Percentiles rank a stretch among this genome's conserved stretches.
These are phyloP conservation scores for Asterochloris sp. DNA, from an alignment of 139 green algal species.

Conservation along the genomic window DNA sequence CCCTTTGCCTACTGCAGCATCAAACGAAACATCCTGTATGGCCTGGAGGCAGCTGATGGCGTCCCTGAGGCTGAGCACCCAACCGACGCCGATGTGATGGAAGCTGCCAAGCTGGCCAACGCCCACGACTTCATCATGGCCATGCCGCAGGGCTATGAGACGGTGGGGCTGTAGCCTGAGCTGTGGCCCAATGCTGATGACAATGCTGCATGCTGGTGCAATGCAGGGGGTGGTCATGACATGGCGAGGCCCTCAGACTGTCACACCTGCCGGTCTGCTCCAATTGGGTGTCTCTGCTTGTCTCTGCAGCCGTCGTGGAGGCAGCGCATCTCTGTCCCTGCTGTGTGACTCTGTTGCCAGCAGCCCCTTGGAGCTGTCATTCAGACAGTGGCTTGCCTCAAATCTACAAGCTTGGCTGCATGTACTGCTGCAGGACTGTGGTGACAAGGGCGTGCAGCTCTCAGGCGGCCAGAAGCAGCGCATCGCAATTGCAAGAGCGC, in stretches of 20 bases:
- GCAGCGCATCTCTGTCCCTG: no score
- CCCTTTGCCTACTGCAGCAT: constrained; percentile 7
- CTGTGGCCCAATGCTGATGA: no score
- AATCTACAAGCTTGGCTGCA: background rate
- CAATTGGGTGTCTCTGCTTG: no score
- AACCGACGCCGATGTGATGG: constrained; percentile 49
- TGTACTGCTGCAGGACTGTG: constrained; percentile 43
- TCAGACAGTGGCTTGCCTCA: no score
- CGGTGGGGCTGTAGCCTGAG: background rate
- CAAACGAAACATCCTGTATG: constrained; percentile 80
- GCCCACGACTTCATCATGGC: constrained; percentile 75
- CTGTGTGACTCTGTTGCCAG: no score
- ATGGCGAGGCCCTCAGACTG: background rate
- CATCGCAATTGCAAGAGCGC: constrained; percentile 88
- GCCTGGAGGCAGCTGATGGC: constrained; percentile 58
- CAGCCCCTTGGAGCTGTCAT: no score
- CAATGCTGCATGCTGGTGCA: background rate
- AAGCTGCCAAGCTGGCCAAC: constrained; percentile 69
- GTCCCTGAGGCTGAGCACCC: constrained; percentile 5
- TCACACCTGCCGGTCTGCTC: background rate
- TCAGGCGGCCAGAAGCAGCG: constrained; percentile 86
- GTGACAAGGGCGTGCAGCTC: constrained; percentile 77
- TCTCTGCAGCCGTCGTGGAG: no score
- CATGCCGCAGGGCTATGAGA: constrained; percentile 71
- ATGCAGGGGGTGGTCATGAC: background rate